A percentile compares a stretch with the other conserved stretches of the same genome.
These are phyloP conservation scores for Phaeomoniella chlamydospora DNA, from an alignment of 2,329 filamentous ascomycete species.

Conservation along the genomic window DNA sequence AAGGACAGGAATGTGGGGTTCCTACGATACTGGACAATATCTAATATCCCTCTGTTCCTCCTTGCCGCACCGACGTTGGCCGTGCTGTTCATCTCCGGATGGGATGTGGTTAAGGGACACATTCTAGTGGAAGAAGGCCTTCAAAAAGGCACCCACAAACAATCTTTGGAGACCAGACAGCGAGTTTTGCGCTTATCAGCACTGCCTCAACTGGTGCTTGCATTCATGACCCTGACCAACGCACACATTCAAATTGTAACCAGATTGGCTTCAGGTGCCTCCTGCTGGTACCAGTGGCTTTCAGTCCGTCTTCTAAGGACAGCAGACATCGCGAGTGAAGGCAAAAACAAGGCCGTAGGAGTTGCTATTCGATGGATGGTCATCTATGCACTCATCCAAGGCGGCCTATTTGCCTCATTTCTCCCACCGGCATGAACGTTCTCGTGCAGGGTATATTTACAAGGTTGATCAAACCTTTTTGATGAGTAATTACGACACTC, in stretches of 20 bases:
- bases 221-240: conserved; percentile 55
- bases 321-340: conserved; percentile 9
- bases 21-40: conserved; percentile 75
- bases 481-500: too few species aligned
- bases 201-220: conserved; percentile 57
- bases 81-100: conserved; percentile 50
- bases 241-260: conserved; percentile 95
- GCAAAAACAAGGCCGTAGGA: conserved; percentile 8
- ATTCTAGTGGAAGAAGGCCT: conserved; percentile 4
- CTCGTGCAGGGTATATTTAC: too few species aligned
- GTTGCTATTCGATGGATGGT: conserved; percentile 52
- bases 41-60: conserved; percentile 77
- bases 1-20: conserved; percentile 66
- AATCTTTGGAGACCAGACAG: conserved; percentile 1
- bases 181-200: conserved; percentile 41
- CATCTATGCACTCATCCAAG: conserved; percentile 73
- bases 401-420: conserved; percentile 73
- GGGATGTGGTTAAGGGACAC: conserved; percentile 25
- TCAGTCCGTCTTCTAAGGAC: conserved; percentile 29
- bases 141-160: conserved; percentile 5
- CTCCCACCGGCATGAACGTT: conserved; percentile 70
- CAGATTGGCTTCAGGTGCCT: conserved; percentile 74
- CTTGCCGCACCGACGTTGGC: conserved; percentile 65
- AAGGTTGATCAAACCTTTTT: too few species aligned
- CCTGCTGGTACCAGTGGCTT: conserved; percentile 77